Percentiles rank a stretch among this genome's conserved stretches.
These are phyloP conservation scores for Microbotryum saponariae DNA, from an alignment of 1,284 basidiomycete genomes.

Conservation along the genomic window DNA sequence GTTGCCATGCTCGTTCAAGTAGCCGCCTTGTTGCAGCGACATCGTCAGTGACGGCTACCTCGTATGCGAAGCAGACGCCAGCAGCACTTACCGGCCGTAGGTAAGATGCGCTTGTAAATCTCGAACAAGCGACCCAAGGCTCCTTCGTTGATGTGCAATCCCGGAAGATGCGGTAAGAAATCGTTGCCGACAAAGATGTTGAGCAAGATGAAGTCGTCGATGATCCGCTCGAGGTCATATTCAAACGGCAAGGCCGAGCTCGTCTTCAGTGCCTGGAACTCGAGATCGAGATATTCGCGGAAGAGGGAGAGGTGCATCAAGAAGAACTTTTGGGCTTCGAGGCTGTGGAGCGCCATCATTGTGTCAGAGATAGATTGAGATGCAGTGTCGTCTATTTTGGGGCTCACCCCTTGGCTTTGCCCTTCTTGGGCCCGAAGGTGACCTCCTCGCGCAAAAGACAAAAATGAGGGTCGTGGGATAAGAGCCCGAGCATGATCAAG, in stretches of 20 bases:
- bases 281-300: constrained; percentile 93
- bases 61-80: not conserved
- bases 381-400: constrained; percentile 28
- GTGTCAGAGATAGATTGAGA: not conserved
- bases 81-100: constrained; percentile 57
- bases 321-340: constrained; percentile 88
- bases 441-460: constrained; percentile 96
- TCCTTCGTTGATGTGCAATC: constrained; percentile 96
- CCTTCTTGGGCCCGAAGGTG: constrained; percentile 79
- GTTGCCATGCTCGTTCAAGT: constrained; percentile 81
- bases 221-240: constrained; percentile 82
- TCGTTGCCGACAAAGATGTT: constrained; percentile 97
- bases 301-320: constrained; percentile 87
- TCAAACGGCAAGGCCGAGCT: constrained; percentile 53
- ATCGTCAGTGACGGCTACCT: not conserved
- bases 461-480: constrained; percentile 98
- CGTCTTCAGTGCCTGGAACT: constrained; percentile 56
- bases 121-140: constrained; percentile 85
- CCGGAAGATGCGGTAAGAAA: constrained; percentile 91
- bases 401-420: constrained; percentile 59
- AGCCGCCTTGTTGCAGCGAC: constrained; percentile 57
- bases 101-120: constrained; percentile 87
- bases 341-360: constrained; percentile 43
- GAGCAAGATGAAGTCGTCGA: constrained; percentile 95
- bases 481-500: constrained; percentile 91